Percentiles rank a stretch among this genome's conserved stretches.
phyloP scores from a whole-genome alignment of 345 rosid genomes.

The Citrus inodora region DNA sequence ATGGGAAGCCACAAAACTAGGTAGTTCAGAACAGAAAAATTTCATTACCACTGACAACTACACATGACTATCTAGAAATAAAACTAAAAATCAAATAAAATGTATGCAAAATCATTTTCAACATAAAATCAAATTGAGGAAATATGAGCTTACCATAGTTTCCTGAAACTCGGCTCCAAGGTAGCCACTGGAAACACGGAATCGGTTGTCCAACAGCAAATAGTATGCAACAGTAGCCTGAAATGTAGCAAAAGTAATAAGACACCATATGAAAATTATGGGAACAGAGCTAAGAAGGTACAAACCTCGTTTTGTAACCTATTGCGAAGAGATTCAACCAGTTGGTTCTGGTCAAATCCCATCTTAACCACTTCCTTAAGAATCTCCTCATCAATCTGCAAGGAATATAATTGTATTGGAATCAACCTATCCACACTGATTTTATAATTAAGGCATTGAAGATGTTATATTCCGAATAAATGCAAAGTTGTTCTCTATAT shows the following conservation, averaged over 20 bases:
- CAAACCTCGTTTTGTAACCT: slow-evolving; percentile 76
- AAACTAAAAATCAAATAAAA: background rate
- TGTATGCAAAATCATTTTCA: background rate
- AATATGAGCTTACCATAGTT: slow-evolving; percentile 46
- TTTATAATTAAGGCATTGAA: background rate
- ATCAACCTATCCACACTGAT: background rate
- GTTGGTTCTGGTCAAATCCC: slow-evolving; percentile 74
- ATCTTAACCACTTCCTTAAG: slow-evolving; percentile 65
- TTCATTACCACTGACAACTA: background rate
- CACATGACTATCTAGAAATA: background rate
- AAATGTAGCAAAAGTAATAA: slow-evolving; percentile 22
- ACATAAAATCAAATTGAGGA: background rate
- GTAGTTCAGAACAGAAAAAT: background rate
- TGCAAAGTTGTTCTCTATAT: background rate
- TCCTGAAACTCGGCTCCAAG: slow-evolving; percentile 79
- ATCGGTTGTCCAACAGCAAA: slow-evolving; percentile 73
- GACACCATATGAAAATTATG: slow-evolving; percentile 1
- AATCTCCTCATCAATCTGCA: slow-evolving; percentile 89
- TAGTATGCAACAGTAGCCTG: slow-evolving; percentile 97
- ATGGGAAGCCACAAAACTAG: slow-evolving; percentile 1
- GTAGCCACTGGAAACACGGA: slow-evolving; percentile 71
- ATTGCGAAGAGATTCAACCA: slow-evolving; percentile 74
- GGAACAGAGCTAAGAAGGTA: slow-evolving; percentile 11
- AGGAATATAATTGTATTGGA: background rate
- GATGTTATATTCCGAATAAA: background rate